Percentiles rank a stretch among this genome's conserved stretches.
These are phyloP conservation scores for Pelargonium myrrhifolium DNA, from an alignment of 441 rosid species.

Conservation along the genomic window DNA sequence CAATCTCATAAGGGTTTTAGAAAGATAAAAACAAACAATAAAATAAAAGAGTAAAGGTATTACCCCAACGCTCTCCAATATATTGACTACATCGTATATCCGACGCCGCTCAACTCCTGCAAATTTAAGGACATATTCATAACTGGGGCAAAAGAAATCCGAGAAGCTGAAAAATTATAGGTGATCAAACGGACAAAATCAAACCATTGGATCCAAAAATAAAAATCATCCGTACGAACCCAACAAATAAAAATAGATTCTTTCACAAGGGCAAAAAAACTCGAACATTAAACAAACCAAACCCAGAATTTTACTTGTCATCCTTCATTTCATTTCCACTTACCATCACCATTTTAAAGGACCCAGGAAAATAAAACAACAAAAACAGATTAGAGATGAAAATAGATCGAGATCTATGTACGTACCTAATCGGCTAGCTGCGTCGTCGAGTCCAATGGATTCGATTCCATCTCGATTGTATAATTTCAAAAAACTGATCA, in stretches of 20 bases:
- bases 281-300: too few species aligned
- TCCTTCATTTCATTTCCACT: too few species aligned
- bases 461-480: neutral
- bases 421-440: neutral
- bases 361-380: too few species aligned
- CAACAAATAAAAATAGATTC: neutral
- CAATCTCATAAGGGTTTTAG: neutral
- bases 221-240: neutral
- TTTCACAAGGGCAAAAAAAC: neutral
- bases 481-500: neutral
- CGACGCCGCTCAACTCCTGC: constrained; percentile 58
- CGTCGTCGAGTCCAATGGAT: neutral
- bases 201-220: neutral
- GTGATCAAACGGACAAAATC: neutral
- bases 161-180: too few species aligned
- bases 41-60: constrained; percentile 4
- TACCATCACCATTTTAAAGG: too few species aligned
- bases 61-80: constrained; percentile 75
- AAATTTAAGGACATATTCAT: neutral
- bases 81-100: constrained; percentile 76
- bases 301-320: too few species aligned
- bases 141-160: too few species aligned
- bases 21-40: neutral
- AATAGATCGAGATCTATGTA: neutral
- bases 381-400: too few species aligned